phyloP scores from a whole-genome alignment of 129 eudicot genomes.

The Calendula officinalis region DNA sequence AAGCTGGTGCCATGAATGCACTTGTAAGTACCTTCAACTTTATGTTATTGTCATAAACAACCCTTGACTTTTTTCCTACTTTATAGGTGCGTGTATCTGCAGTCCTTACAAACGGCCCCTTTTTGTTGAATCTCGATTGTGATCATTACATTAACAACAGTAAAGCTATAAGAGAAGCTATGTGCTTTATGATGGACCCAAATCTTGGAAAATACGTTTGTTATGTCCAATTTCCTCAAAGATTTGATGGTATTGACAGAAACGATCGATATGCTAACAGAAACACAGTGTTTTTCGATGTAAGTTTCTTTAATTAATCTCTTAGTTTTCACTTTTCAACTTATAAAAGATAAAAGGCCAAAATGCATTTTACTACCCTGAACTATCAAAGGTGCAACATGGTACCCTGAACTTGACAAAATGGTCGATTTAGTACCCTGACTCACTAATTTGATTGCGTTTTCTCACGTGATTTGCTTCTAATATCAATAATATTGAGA shows the following conservation, averaged over 20 bases:
- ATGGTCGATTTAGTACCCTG: background rate
- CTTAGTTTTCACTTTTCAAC: background rate
- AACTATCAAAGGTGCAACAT: too few species aligned
- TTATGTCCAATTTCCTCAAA: slow-evolving; percentile 98
- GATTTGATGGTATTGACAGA: slow-evolving; percentile 97
- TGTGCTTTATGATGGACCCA: slow-evolving; percentile 99
- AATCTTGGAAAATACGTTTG: slow-evolving; percentile 99
- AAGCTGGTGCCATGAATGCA: slow-evolving; percentile 99
- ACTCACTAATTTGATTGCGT: background rate
- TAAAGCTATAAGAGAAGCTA: slow-evolving; percentile 96
- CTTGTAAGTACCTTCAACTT: slow-evolving; percentile 52
- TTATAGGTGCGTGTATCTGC: slow-evolving; percentile 98
- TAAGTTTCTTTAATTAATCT: slow-evolving; percentile 40
- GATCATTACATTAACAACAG: slow-evolving; percentile 99
- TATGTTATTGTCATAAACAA: background rate
- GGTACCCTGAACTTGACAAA: too few species aligned
- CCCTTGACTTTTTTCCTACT: slow-evolving; percentile 22
- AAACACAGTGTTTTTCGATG: slow-evolving; percentile 98
- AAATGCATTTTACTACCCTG: too few species aligned
- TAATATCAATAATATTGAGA: too few species aligned
- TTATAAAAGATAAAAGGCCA: too few species aligned
- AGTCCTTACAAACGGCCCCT: slow-evolving; percentile 98
- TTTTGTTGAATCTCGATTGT: slow-evolving; percentile 99
- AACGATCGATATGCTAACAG: slow-evolving; percentile 98
- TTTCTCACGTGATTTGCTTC: background rate